Evolutionary conservation across 495 filamentous ascomycete genomes (phyloP).

Genomic region (Penicillium herquei): DNA sequence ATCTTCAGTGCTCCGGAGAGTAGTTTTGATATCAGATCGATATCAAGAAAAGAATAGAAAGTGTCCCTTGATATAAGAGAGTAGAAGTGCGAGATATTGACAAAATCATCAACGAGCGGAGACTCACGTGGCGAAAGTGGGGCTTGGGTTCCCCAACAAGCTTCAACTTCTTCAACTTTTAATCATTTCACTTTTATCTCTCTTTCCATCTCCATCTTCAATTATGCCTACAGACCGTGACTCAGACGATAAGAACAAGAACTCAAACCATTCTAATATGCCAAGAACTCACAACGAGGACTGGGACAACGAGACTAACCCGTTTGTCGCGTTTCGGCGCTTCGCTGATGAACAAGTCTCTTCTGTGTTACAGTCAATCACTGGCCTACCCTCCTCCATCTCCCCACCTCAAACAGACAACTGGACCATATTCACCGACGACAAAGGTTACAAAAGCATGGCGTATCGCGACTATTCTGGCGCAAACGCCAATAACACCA

Average conservation of each 20-base stretch:
- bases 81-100: no score
- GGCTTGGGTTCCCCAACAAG: slow-evolving; percentile 30
- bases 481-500: slow-evolving; percentile 10
- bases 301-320: slow-evolving; percentile 42
- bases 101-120: background rate
- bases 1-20: no score
- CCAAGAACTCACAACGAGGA: slow-evolving; percentile 9
- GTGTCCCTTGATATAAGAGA: no score
- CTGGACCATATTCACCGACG: slow-evolving; percentile 38
- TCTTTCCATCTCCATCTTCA: background rate
- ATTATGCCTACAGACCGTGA: slow-evolving; percentile 30
- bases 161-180: slow-evolving; percentile 10
- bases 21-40: background rate
- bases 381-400: slow-evolving; percentile 44
- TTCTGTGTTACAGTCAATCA: slow-evolving; percentile 52
- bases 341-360: slow-evolving; percentile 60
- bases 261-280: slow-evolving; percentile 5
- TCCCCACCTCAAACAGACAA: slow-evolving; percentile 28
- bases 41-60: background rate
- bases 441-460: slow-evolving; percentile 25
- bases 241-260: slow-evolving; percentile 17
- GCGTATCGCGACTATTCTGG: slow-evolving; percentile 18
- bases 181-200: slow-evolving; percentile 1
- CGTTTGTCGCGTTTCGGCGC: slow-evolving; percentile 59
- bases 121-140: slow-evolving; percentile 22